Base-by-base conservation (phyloP, 495 filamentous ascomycete species). In the Aspergillus ostianus region DNA sequence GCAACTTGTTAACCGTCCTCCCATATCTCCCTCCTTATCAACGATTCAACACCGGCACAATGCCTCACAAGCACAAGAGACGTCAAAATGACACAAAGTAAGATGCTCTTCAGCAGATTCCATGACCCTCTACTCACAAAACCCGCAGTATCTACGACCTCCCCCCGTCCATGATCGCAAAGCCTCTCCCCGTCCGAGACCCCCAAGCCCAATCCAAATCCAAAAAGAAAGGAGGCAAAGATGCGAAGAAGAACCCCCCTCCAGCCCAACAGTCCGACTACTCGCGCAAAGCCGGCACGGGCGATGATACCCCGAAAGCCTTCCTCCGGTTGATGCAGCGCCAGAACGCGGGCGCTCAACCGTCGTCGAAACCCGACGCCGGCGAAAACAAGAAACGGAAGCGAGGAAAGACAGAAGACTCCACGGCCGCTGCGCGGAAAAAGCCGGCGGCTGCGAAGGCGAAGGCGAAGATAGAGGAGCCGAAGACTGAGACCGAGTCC, bases 21-120 rank as follows among this genome's bases (percentile, higher is more conserved):
- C n/a, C n/a, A n/a, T n/a, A n/a, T n/a, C 7, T 9, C n/a, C 2
- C 44, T 12, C 12, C 47, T 21, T 17, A 49, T 49, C 21, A 3
- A 32, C 30, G 1, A 32, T n/a, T 41, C 53, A 53, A 9, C 17
- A 5, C 63, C 54, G 18, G 56, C 72, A 80, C 47, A 56, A 94
- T 94, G 90, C 90, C 90, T 76, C 90, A 93, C 79, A 94, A 93
- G 72, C 90, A 94, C 70, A 91, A 88, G 69, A 51, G 81, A 79
- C 67, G 84, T 70, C 68, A 84, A 59, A 82, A 83, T 56, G 80
- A 67, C 55, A 55, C 73, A 46, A 57, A 63, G 75, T 82, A 76
- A 65, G 73, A 45, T 36, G 15, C 8, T 23, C 32, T 32, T 12
- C 0, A 18, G 4, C 0, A 13, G 4, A 32, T 8, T 30, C 13